Evolutionary conservation across 1,284 basidiomycete species (phyloP), one percentile per base, ranked within the genome.

Genomic region (Fomitiporia mediterranea): DNA sequence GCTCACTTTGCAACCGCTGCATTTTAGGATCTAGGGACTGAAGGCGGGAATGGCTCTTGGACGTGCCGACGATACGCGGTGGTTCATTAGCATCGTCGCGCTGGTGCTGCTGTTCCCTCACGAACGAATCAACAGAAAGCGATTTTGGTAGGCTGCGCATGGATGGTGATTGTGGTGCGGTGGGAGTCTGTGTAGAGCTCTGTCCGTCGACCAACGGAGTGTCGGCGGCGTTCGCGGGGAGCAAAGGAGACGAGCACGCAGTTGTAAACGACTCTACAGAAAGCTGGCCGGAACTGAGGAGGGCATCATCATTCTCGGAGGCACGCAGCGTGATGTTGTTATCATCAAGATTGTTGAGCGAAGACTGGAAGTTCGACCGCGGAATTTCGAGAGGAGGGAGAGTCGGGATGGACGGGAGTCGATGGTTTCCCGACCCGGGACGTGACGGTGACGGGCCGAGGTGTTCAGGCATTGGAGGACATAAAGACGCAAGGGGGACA

Each of bases 91-190:
- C 17, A 37, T 9, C 48, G 13, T 44, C 49, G 7, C 49, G 28
- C 19, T 30, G 32, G n/a, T 54, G 48, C 23, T 55, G 57, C 13
- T 52, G 53, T 28, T 59, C 57, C 42, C 53, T 42, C 13, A 55
- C 53, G 32, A 59, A 59, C 13, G 57, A 59, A 37, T 59, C 57
- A 3, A 59, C 53, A 25, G 57, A 55, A 28, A 59, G 39, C 2
- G 57, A 59, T 21, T 59, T 59, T 15, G 57, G 43, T 15, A 59
- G 47, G 11, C 21, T 49, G 19, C 53, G 57, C 30, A 46, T 15
- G 5, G 53, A 35, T 27, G 53, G 28, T 15, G 56, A 47, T n/a
- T n/a, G n/a, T n/a, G 13, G 48, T 13, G 4, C 19, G 25, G 30
- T 25, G 28, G 35, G 50, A 7, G 56, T 32, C 34, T 43, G 25